Conservation (phyloP, 768 basidiomycete species). For the Heimioporus sp. region DNA sequence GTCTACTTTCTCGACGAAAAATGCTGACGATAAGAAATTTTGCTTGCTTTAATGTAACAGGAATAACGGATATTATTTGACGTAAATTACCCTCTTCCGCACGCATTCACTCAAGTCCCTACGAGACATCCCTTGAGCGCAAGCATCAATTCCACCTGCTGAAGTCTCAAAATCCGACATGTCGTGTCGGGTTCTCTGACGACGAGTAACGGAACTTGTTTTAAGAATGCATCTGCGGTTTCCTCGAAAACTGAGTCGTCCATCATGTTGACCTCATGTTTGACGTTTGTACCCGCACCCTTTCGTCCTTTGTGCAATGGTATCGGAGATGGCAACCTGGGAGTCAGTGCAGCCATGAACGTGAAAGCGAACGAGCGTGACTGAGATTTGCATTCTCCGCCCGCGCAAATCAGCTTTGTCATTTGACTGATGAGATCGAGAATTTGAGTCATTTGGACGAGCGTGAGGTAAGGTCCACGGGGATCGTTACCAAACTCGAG, state of each 20-base stretch:
- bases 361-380: conserved; percentile 14
- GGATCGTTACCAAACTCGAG: background rate
- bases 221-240: conserved; percentile 8
- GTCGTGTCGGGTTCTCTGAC: background rate
- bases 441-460: conserved; percentile 4
- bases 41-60: too few relatives aligned
- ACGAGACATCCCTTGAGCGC: too few relatives aligned
- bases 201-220: conserved; percentile 3
- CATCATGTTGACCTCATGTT: background rate
- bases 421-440: conserved; percentile 9
- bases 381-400: conserved; percentile 12
- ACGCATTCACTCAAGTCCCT: too few relatives aligned
- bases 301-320: background rate
- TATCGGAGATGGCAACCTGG: conserved; percentile 2
- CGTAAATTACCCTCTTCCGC: too few relatives aligned
- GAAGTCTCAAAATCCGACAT: too few relatives aligned
- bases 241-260: conserved; percentile 12
- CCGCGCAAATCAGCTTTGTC: conserved; percentile 3
- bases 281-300: background rate
- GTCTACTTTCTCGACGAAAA: too few relatives aligned
- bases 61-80: too few relatives aligned
- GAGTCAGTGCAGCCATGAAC: conserved; percentile 8
- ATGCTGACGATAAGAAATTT: too few relatives aligned
- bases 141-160: too few relatives aligned
- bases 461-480: background rate